Conservation (phyloP, 768 basidiomycete genomes). For the Chalciporus piperatus region DNA sequence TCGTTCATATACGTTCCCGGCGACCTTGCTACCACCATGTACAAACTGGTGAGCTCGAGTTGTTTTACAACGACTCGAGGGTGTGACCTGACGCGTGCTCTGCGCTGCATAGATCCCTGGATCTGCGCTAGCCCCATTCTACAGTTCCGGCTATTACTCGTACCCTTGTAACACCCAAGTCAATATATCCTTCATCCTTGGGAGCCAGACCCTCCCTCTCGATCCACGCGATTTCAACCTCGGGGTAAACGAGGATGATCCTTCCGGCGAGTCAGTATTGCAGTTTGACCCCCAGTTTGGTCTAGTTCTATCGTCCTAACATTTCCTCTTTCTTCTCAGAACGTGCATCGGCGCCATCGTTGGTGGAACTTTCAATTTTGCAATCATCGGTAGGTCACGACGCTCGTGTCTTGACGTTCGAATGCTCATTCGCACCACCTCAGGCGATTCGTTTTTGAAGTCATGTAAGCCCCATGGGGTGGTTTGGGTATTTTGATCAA, state of each 20-base stretch:
- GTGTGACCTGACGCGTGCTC: background rate
- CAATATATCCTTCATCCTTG: slow-evolving; percentile 45
- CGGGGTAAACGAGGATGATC: slow-evolving; percentile 36
- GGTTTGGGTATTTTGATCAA: background rate
- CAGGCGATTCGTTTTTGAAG: slow-evolving; percentile 63
- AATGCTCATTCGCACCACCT: background rate
- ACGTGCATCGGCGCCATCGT: slow-evolving; percentile 58
- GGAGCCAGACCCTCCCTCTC: slow-evolving; percentile 39
- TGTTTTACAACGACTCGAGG: background rate
- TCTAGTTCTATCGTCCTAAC: background rate
- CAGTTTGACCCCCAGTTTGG: background rate
- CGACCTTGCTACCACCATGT: slow-evolving; percentile 42
- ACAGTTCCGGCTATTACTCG: slow-evolving; percentile 50
- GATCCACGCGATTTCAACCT: slow-evolving; percentile 54
- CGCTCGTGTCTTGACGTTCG: no score
- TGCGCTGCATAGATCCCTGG: slow-evolving; percentile 45
- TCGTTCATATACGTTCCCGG: slow-evolving; percentile 60
- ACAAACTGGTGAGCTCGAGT: slow-evolving; percentile 35
- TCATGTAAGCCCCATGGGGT: slow-evolving; percentile 45
- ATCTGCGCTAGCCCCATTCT: slow-evolving; percentile 37
- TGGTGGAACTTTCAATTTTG: slow-evolving; percentile 19
- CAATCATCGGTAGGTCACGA: slow-evolving; percentile 21
- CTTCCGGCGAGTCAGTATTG: slow-evolving; percentile 25
- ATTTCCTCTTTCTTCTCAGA: slow-evolving; percentile 21
- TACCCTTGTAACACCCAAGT: slow-evolving; percentile 46